A percentile compares a stretch with the other conserved stretches of the same genome.
Conservation (phyloP, 768 basidiomycete species). For the Daedalea quercina region DNA sequence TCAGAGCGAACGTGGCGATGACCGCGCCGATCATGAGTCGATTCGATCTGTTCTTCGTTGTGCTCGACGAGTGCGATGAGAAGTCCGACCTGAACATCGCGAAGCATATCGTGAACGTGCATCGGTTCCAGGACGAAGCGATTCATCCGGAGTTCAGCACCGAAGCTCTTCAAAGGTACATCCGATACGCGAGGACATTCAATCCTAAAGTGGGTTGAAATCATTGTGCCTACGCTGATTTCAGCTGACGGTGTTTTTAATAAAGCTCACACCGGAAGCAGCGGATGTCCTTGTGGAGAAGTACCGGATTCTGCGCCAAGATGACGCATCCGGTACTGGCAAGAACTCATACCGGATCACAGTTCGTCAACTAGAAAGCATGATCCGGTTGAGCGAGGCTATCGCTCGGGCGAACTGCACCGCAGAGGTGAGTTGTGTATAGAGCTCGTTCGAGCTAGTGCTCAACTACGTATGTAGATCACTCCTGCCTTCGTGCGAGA, state of each 20-base stretch:
- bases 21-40: conserved; percentile 98
- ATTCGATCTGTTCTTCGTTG: conserved; percentile 96
- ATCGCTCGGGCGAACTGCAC: conserved; percentile 97
- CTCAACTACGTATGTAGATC: conserved; percentile 45
- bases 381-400: conserved; percentile 96
- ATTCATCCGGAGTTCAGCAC: conserved; percentile 97
- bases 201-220: conserved; percentile 77
- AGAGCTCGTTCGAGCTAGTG: not conserved
- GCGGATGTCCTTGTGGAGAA: conserved; percentile 93
- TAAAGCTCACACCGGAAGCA: conserved; percentile 85
- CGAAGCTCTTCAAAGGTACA: conserved; percentile 93
- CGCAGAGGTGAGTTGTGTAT: conserved; percentile 50
- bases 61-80: conserved; percentile 94
- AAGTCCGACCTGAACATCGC: conserved; percentile 90
- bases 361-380: conserved; percentile 95
- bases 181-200: conserved; percentile 95
- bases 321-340: conserved; percentile 83
- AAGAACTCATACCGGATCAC: conserved; percentile 96
- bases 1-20: conserved; percentile 94
- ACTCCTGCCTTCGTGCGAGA: conserved; percentile 92
- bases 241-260: not conserved
- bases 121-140: conserved; percentile 90
- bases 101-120: conserved; percentile 95
- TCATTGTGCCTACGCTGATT: not conserved
- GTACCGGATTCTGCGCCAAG: conserved; percentile 86